Evolutionary conservation across 2,329 filamentous ascomycete species (phyloP).

Genomic region (Bipolaris cookei): DNA sequence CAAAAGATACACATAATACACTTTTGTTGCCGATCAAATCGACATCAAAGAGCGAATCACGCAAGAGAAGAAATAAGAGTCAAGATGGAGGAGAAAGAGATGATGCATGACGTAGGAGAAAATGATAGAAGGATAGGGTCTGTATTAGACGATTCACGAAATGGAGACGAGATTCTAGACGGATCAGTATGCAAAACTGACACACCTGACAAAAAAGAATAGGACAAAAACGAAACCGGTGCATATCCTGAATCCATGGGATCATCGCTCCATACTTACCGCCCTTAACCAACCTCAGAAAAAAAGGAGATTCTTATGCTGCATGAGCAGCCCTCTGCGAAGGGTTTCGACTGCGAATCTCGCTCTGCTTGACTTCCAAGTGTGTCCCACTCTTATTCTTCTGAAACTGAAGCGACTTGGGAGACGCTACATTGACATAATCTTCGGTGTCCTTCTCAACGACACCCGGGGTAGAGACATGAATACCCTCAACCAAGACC

Average conservation of each 20-base stretch:
- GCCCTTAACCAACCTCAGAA: background rate
- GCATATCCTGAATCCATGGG: background rate
- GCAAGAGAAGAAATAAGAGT: too few relatives aligned
- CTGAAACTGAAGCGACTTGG: conserved; percentile 27
- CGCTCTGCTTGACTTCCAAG: conserved; percentile 37
- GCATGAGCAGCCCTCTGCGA: conserved; percentile 17
- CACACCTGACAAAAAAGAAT: background rate
- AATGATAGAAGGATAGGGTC: background rate
- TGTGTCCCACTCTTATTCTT: conserved; percentile 30
- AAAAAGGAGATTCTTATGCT: background rate
- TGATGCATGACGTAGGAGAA: background rate
- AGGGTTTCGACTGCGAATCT: conserved; percentile 34
- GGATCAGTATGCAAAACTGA: background rate
- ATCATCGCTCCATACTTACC: background rate
- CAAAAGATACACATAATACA: background rate
- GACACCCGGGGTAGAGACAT: conserved; percentile 39
- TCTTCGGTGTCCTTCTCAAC: conserved; percentile 27
- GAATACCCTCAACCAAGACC: conserved; percentile 43
- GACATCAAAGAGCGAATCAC: too few relatives aligned
- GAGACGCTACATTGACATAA: conserved; percentile 22
- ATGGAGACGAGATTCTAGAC: background rate
- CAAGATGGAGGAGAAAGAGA: background rate
- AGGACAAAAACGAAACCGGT: background rate
- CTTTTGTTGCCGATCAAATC: too few relatives aligned
- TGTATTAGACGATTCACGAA: background rate